These are phyloP conservation scores for Flaveria brownii DNA, from an alignment of 129 eudicot species.

Conservation along the genomic window DNA sequence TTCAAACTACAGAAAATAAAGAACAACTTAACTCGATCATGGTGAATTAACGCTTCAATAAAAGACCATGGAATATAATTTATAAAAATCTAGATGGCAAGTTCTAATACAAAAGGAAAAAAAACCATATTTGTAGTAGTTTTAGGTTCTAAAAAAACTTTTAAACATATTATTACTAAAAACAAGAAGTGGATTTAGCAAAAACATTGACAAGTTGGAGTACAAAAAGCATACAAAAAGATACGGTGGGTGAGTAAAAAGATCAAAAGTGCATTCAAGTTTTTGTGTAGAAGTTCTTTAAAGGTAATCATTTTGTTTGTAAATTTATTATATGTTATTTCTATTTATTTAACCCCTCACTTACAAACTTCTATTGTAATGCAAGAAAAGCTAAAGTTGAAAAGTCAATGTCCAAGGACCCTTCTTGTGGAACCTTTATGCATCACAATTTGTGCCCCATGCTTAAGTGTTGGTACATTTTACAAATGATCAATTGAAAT, in stretches of 20 bases:
- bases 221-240: slow-evolving; percentile 30
- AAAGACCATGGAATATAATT: neutral
- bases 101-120: neutral
- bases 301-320: slow-evolving; percentile 35
- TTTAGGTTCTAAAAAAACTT: neutral
- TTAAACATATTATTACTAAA: neutral
- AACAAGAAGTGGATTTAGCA: neutral
- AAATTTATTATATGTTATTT: slow-evolving; percentile 25
- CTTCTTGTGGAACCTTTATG: slow-evolving; percentile 29
- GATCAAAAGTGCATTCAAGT: slow-evolving; percentile 40
- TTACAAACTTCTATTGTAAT: slow-evolving; percentile 42
- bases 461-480: slow-evolving; percentile 20
- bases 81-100: neutral
- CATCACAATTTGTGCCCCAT: slow-evolving; percentile 27
- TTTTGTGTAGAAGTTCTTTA: slow-evolving; percentile 25
- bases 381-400: slow-evolving; percentile 41
- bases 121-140: neutral
- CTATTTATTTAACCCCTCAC: slow-evolving; percentile 21
- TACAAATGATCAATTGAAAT: slow-evolving; percentile 24
- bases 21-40: neutral
- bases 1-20: neutral
- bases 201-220: slow-evolving; percentile 24
- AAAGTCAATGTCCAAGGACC: slow-evolving; percentile 37
- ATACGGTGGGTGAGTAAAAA: slow-evolving; percentile 42
- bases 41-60: neutral